Conservation (phyloP, 495 filamentous ascomycete species). For the Friedmanniomyces endolithicus region DNA sequence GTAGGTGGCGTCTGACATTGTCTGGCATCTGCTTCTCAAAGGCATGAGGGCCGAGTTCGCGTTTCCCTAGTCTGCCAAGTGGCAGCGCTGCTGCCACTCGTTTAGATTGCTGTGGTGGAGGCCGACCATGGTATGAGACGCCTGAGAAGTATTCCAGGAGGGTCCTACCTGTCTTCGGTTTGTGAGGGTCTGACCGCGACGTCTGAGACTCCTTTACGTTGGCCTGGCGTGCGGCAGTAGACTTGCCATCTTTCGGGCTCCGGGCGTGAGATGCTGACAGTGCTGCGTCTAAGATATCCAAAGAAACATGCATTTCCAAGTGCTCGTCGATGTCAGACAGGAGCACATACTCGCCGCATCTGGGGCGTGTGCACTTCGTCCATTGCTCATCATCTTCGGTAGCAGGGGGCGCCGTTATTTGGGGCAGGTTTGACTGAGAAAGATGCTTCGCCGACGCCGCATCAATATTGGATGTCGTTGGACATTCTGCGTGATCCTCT, state of each 20-base stretch:
- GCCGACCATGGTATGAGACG: constrained; percentile 2
- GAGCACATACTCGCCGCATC: constrained; percentile 59
- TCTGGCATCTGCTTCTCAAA: constrained; percentile 80
- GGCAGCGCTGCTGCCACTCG: neutral
- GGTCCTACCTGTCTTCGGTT: neutral
- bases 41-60: constrained; percentile 72
- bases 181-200: neutral
- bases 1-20: constrained; percentile 58
- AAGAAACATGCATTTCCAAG: constrained; percentile 55
- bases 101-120: neutral
- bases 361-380: constrained; percentile 53
- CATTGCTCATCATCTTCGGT: constrained; percentile 37
- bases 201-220: neutral
- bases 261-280: too few relatives aligned
- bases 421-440: neutral
- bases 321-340: constrained; percentile 54
- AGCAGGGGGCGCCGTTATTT: constrained; percentile 16
- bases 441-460: neutral
- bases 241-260: neutral
- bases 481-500: constrained; percentile 38
- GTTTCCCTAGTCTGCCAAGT: constrained; percentile 9
- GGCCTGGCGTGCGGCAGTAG: neutral
- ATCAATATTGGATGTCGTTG: constrained; percentile 40
- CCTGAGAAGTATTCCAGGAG: constrained; percentile 6
- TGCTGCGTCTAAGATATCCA: neutral